Conservation (phyloP, 257 asterid genomes). For the Solanum medicagineum region DNA sequence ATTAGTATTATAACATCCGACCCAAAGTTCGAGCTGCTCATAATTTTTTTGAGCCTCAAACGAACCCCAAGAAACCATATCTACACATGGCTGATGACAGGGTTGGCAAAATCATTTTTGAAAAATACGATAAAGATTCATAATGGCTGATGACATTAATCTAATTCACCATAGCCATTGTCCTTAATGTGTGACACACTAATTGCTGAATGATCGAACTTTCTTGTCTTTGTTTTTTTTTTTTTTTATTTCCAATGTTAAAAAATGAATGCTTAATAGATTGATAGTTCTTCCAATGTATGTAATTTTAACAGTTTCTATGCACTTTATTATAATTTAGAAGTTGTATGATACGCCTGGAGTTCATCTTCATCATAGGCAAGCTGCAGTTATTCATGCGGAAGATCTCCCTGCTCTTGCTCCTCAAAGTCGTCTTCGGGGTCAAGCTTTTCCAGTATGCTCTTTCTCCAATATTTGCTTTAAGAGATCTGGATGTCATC, state of each 20-base stretch:
- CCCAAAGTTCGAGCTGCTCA: not conserved
- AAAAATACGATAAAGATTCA: not conserved
- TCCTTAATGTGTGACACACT: not conserved
- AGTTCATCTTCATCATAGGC: constrained; percentile 98
- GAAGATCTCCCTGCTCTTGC: constrained; percentile 96
- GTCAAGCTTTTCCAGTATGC: constrained; percentile 75
- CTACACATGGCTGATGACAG: not conserved
- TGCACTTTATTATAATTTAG: constrained; percentile 19
- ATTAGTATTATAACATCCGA: not conserved
- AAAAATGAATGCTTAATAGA: not conserved
- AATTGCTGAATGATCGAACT: not conserved
- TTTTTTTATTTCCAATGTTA: not conserved
- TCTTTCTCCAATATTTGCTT: constrained; percentile 7
- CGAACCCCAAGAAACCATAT: not conserved
- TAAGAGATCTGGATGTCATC: not conserved
- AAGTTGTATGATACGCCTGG: constrained; percentile 94
- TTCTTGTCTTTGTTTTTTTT: not conserved
- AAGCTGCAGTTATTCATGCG: constrained; percentile 88
- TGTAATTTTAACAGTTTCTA: not conserved
- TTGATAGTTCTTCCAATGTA: not conserved
- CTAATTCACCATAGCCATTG: not conserved
- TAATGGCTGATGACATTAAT: not conserved
- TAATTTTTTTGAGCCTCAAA: not conserved
- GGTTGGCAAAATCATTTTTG: not conserved
- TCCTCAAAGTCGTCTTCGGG: constrained; percentile 90